phyloP scores from a whole-genome alignment of 2,329 filamentous ascomycete genomes.

The Tolypocladium cylindrosporum region DNA sequence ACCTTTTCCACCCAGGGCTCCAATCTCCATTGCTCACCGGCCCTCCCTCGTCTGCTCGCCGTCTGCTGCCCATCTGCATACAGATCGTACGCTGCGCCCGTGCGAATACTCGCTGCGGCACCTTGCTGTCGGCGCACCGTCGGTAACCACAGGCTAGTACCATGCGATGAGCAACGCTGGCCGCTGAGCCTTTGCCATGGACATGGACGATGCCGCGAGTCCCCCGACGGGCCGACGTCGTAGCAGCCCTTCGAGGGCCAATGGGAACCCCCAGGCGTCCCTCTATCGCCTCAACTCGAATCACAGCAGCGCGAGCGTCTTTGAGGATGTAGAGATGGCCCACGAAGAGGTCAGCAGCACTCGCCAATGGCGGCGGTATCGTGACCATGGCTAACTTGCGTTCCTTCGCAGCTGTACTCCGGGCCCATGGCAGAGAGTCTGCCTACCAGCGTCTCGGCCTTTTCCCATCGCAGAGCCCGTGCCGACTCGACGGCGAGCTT shows the following conservation, averaged over 20 bases:
- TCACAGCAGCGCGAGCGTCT: constrained; percentile 67
- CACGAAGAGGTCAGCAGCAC: constrained; percentile 64
- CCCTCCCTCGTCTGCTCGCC: neutral
- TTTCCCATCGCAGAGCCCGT: constrained; percentile 71
- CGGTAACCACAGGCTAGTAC: neutral
- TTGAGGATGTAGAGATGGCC: constrained; percentile 97
- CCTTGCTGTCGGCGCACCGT: neutral
- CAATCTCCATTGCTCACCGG: neutral
- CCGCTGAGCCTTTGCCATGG: constrained; percentile 1
- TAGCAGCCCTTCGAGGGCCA: neutral
- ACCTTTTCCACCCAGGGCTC: neutral
- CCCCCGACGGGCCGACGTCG: neutral
- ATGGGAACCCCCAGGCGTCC: constrained; percentile 1
- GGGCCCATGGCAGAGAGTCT: constrained; percentile 92
- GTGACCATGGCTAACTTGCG: neutral
- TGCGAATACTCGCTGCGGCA: neutral
- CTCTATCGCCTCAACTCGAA: constrained; percentile 58
- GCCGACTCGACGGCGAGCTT: constrained; percentile 84
- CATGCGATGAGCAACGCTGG: neutral
- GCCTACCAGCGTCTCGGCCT: constrained; percentile 88
- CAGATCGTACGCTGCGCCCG: neutral
- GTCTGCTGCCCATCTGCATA: neutral
- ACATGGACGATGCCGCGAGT: constrained; percentile 3
- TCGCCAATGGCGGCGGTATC: neutral
- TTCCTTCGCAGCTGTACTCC: constrained; percentile 58